Evolutionary conservation across 257 asterid genomes (phyloP).

Genomic region (Solanum chilense): DNA sequence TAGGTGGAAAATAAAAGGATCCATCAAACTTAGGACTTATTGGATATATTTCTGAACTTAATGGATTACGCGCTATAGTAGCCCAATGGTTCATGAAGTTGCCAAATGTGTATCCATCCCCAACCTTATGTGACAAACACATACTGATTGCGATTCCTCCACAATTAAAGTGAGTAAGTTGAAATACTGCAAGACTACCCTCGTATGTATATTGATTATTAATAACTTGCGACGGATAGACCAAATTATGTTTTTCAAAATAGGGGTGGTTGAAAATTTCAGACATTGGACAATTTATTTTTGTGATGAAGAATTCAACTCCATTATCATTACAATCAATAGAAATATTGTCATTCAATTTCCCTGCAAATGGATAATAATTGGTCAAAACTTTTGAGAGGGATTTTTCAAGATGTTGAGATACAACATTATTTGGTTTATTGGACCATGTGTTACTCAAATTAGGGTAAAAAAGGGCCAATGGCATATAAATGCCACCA

Average conservation of each 20-base stretch:
- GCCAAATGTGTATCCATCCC: background rate
- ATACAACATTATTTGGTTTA: background rate
- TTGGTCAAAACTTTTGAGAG: background rate
- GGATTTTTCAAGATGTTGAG: background rate
- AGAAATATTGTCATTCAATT: background rate
- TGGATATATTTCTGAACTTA: background rate
- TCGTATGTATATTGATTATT: background rate
- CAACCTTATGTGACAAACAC: background rate
- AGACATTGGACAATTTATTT: background rate
- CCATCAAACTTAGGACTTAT: background rate
- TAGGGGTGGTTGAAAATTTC: background rate
- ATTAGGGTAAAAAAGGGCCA: background rate
- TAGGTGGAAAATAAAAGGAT: background rate
- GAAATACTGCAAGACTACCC: background rate
- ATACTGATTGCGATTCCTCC: background rate
- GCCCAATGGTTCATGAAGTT: background rate
- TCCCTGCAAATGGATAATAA: background rate
- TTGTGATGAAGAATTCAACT: background rate
- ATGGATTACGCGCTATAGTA: background rate
- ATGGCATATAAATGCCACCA: background rate
- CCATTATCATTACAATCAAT: background rate
- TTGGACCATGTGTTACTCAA: background rate
- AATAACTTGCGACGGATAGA: background rate
- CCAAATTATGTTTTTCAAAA: background rate
- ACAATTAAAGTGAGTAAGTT: background rate